phyloP scores from a whole-genome alignment of 1,139 yeast genomes.

The Yamadazyma dushanensis region DNA sequence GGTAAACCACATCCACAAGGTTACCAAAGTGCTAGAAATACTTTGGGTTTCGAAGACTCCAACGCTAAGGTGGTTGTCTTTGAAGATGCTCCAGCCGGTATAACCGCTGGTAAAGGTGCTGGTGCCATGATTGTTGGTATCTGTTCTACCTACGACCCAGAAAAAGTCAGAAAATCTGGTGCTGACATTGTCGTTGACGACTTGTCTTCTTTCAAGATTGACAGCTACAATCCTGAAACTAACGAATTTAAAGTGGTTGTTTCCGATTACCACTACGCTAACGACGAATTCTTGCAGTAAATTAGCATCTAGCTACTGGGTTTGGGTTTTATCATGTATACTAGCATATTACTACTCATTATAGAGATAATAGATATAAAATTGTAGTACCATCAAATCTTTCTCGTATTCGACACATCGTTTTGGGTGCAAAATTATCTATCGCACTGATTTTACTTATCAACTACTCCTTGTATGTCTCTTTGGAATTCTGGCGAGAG shows the following conservation, averaged over 20 bases:
- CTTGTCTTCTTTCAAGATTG: conserved; percentile 50
- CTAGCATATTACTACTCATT: neutral
- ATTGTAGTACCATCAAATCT: neutral
- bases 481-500: neutral
- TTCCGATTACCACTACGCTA: conserved; percentile 45
- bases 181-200: conserved; percentile 81
- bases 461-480: neutral
- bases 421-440: neutral
- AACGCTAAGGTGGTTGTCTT: conserved; percentile 63
- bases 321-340: conserved; percentile 3
- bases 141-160: conserved; percentile 75
- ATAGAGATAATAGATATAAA: conserved; percentile 1
- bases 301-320: conserved; percentile 1
- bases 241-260: conserved; percentile 50
- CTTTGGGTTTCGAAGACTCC: conserved; percentile 50
- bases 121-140: conserved; percentile 84
- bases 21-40: conserved; percentile 63
- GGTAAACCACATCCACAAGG: conserved; percentile 90
- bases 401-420: no score
- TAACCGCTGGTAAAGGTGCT: conserved; percentile 79
- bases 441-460: neutral
- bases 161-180: conserved; percentile 68
- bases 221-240: conserved; percentile 44
- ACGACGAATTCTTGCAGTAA: conserved; percentile 40
- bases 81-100: conserved; percentile 90